Percentiles rank a stretch among this genome's conserved stretches.
phyloP scores from a whole-genome alignment of 2,329 filamentous ascomycete genomes.

The Akanthomyces muscarius region DNA sequence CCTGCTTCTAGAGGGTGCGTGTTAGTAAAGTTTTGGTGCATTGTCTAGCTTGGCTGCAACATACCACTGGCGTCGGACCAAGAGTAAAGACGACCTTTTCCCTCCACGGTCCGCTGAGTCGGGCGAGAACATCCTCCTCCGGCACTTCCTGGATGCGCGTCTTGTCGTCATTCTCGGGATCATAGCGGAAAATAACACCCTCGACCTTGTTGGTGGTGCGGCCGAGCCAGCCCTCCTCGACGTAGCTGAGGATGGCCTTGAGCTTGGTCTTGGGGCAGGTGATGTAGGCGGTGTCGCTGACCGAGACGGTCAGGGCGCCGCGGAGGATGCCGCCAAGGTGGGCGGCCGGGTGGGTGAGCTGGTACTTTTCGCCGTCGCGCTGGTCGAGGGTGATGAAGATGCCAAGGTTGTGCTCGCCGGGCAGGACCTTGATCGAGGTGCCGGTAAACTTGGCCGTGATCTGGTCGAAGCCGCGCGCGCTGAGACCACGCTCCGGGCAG shows the following conservation, averaged over 20 bases:
- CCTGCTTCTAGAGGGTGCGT: slow-evolving; percentile 29
- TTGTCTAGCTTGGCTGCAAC: slow-evolving; percentile 28
- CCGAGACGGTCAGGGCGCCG: slow-evolving; percentile 83
- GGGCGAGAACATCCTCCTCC: slow-evolving; percentile 75
- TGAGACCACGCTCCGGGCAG: slow-evolving; percentile 85
- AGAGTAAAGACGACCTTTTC: slow-evolving; percentile 61
- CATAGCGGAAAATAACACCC: slow-evolving; percentile 86
- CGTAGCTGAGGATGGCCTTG: slow-evolving; percentile 88
- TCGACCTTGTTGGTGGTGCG: slow-evolving; percentile 88
- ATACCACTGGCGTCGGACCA: slow-evolving; percentile 58
- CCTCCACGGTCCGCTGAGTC: slow-evolving; percentile 84
- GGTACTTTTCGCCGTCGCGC: slow-evolving; percentile 83
- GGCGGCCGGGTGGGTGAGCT: slow-evolving; percentile 90
- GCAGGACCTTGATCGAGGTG: slow-evolving; percentile 85
- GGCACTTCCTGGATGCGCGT: slow-evolving; percentile 79
- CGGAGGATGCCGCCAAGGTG: slow-evolving; percentile 84
- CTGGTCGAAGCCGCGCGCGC: slow-evolving; percentile 89
- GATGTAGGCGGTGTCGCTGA: slow-evolving; percentile 84
- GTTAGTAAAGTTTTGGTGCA: background rate
- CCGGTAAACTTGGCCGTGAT: slow-evolving; percentile 97
- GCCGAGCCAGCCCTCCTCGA: slow-evolving; percentile 92
- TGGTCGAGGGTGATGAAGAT: slow-evolving; percentile 88
- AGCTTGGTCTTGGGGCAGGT: slow-evolving; percentile 86
- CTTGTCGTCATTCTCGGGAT: slow-evolving; percentile 79
- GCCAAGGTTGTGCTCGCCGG: slow-evolving; percentile 89